Evolutionary conservation across 2,329 filamentous ascomycete genomes (phyloP).

Genomic region (Ploettnerulaceae sp.): DNA sequence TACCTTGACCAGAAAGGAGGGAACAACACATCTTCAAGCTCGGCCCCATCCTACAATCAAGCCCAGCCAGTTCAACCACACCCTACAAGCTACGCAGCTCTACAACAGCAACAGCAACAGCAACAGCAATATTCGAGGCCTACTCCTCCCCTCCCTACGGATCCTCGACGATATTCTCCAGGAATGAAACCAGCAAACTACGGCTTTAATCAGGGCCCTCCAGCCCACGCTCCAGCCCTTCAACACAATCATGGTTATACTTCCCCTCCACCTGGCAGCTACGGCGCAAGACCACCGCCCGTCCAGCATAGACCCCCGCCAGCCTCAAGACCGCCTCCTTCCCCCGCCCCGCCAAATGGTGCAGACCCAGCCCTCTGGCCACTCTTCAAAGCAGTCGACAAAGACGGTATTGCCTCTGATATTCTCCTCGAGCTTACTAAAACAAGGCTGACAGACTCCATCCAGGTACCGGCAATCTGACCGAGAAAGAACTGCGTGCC

Average conservation of each 20-base stretch:
- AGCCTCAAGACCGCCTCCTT: conserved; percentile 59
- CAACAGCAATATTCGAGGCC: conserved; percentile 29
- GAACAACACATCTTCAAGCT: conserved; percentile 25
- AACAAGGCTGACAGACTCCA: background rate
- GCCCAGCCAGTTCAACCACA: conserved; percentile 37
- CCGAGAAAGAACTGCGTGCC: conserved; percentile 78
- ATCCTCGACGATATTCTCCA: conserved; percentile 20
- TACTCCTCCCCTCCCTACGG: conserved; percentile 28
- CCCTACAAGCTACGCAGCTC: conserved; percentile 19
- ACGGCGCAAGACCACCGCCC: conserved; percentile 32
- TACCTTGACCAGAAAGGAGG: conserved; percentile 5
- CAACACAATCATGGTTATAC: conserved; percentile 39
- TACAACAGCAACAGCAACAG: conserved; percentile 27
- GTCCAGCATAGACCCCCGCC: conserved; percentile 45
- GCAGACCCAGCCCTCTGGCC: conserved; percentile 74
- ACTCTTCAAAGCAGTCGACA: conserved; percentile 88
- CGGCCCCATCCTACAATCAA: conserved; percentile 5
- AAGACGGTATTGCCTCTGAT: conserved; percentile 52
- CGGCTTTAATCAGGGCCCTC: conserved; percentile 13
- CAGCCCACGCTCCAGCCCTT: background rate
- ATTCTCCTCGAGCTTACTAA: background rate
- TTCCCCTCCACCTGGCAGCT: conserved; percentile 40
- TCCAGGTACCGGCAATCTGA: conserved; percentile 70
- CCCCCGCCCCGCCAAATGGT: conserved; percentile 50
- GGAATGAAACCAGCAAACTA: conserved; percentile 26